phyloP scores from a whole-genome alignment of 2,329 filamentous ascomycete species.

The Cladorrhinum sp. region DNA sequence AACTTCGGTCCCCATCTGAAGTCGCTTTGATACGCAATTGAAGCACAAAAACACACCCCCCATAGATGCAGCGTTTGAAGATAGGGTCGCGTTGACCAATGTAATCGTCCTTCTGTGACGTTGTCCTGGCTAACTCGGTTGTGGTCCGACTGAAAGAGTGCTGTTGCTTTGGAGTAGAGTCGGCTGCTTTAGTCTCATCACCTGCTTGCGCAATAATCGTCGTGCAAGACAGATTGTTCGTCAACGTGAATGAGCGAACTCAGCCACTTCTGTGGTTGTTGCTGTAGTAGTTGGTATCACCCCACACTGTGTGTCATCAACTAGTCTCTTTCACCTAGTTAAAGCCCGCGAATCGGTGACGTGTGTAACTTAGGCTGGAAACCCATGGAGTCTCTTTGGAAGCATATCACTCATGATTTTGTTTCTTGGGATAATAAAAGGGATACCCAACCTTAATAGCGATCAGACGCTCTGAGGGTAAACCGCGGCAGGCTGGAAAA shows the following conservation, averaged over 20 bases:
- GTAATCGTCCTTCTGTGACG: neutral
- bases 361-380: neutral
- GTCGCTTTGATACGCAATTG: neutral
- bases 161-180: neutral
- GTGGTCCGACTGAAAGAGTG: neutral
- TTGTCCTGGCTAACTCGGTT: neutral
- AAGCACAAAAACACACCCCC: neutral
- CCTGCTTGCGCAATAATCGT: no score
- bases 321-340: neutral
- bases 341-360: conserved; percentile 6
- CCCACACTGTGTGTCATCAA: neutral
- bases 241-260: neutral
- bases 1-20: neutral
- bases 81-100: neutral
- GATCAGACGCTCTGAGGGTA: conserved; percentile 54
- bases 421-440: neutral
- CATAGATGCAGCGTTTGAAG: neutral
- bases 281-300: neutral
- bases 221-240: neutral
- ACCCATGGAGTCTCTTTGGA: neutral
- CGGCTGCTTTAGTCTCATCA: no score
- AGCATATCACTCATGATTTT: neutral
- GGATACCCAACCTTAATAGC: neutral
- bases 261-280: neutral
- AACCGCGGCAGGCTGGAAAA: conserved; percentile 49